Base-by-base conservation (phyloP, 495 filamentous ascomycete species). In the Lepraria neglecta region DNA sequence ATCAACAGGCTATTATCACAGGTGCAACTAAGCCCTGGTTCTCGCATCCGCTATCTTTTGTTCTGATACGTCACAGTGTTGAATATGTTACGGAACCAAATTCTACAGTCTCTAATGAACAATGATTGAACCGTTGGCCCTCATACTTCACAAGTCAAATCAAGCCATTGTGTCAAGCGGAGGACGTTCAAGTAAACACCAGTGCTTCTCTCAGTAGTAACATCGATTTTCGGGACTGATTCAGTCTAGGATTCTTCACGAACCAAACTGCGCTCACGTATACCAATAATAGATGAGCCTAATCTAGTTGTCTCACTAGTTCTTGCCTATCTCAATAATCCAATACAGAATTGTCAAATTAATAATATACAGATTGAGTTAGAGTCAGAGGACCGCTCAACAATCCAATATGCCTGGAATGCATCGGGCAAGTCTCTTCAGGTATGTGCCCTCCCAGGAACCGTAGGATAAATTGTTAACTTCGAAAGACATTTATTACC, bases 231-330 rank as follows among this genome's bases (percentile, higher is more conserved):
- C 3, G 28, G 27, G 17, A n/a, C 50, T 53, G 10, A 53, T 4
- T 4, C 30, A 2, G 11, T 10, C 17, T 15, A 54, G 28, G 68
- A 19, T 61, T 71, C 44, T 72, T 68, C 59, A 71, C 71, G 12
- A 66, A 72, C 48, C 65, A 71, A 52, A 64, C 45, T 19, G 67
- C 64, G 11, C 60, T 74, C 38, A 68, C 65, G 4, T 71, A 70
- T 43, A 71, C 69, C 67, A 12, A 30, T 33, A 51, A 40, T n/a
- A n/a, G 35, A 40, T 48, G 65, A 47, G 56, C 52, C 59, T 30
- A 30, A 3, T 31, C 27, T 14, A n/a, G 19, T 24, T 17, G 27
- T 62, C 51, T 30, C 55, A 40, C 65, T 66, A 30, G 70, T 70
- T 12, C 42, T 72, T 31, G 51, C 65, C 44, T 72, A 72, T 59